Conservation (phyloP, 2,329 filamentous ascomycete genomes). For the Stagonosporopsis vannaccii region DNA sequence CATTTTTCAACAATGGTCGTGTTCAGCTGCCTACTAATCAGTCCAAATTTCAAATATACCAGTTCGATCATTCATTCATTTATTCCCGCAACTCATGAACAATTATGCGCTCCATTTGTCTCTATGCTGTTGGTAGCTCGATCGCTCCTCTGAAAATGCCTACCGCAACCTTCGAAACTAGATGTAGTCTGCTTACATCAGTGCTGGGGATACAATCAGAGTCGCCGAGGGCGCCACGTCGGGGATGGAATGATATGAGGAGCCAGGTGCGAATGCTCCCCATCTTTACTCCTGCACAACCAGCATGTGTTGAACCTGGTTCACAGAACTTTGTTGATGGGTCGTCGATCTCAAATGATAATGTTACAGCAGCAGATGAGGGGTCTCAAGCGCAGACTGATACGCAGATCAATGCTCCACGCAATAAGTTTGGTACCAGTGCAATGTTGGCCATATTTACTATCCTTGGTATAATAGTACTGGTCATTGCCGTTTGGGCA, state of each 20-base stretch:
- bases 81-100: neutral
- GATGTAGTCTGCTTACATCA: neutral
- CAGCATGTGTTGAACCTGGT: too few relatives aligned
- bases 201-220: neutral
- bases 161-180: neutral
- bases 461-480: neutral
- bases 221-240: neutral
- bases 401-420: neutral
- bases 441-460: neutral
- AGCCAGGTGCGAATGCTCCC: neutral
- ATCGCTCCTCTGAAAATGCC: neutral
- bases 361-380: neutral
- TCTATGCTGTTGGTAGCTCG: neutral
- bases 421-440: neutral
- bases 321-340: neutral
- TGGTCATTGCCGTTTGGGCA: neutral
- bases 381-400: neutral
- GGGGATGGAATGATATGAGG: neutral
- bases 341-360: neutral
- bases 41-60: too few relatives aligned
- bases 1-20: too few relatives aligned
- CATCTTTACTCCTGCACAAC: neutral
- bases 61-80: too few relatives aligned
- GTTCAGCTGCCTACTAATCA: too few relatives aligned
- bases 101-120: neutral